Base-by-base conservation (phyloP, 495 filamentous ascomycete species). In the Aspergillus avenaceus region DNA sequence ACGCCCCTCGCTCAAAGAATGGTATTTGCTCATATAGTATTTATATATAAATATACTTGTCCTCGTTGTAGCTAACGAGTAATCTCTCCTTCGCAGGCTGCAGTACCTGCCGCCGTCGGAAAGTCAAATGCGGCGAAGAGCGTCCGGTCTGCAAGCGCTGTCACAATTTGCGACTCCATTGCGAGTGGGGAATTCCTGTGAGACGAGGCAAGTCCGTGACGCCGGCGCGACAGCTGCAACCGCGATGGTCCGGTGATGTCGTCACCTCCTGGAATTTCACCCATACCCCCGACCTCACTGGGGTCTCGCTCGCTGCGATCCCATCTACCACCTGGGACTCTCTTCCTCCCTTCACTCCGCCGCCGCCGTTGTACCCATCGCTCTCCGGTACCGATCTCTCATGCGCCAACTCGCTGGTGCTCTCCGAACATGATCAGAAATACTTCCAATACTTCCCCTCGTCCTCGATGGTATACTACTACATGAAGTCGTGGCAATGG, bases 111-210 rank as follows among this genome's bases (percentile, higher is more conserved):
- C 74, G 76, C 38, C 74, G 76, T 50, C 71, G 77, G 28, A 81
- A 81, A 51, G 73, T 81, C 11, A 78, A 79, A 60, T 81, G 78
- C 52, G 78, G 77, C 45, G 78, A 81, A 62, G 64, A 67, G 53
- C 73, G 66, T 36, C 78, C 78, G 2, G 49, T 75, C 5, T 81
- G 78, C 53, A 61, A 62, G 22, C 72, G 74, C 27, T 81, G 78
- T 51, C 31, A 45, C 31, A 59, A 64, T 8, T 42, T 69, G 27
- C 63, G 54, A 11, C 60, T 71, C 12, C 52, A 50, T 27, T 69
- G 65, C 22, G 70, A 75, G 53, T 73, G 70, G 70, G 70, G 66
- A 8, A 49, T 65, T 21, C 60, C 63, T 5, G 60, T 70, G 23
- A 65, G 64, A 48, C 62, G 62, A 41, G 63, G 55, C 40, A 61